phyloP scores from a whole-genome alignment of 2,329 filamentous ascomycete genomes.

The Rhexocercosporidium sp. region DNA sequence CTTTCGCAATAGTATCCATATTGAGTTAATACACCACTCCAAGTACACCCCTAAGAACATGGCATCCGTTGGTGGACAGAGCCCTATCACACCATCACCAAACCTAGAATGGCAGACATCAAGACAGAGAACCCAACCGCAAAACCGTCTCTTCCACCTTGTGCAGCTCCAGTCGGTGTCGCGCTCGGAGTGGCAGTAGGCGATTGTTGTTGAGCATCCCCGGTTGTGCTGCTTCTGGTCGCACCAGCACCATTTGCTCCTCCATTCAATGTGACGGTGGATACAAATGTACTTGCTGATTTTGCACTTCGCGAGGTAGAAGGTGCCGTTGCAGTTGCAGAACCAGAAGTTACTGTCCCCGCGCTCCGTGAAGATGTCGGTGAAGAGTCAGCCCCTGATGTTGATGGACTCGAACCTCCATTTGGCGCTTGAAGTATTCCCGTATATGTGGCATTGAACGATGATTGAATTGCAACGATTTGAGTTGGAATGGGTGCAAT shows the following conservation, averaged over 20 bases:
- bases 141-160: neutral
- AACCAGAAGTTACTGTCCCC: neutral
- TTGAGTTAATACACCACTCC: neutral
- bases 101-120: neutral
- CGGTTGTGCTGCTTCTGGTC: neutral
- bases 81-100: neutral
- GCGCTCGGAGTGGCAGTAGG: neutral
- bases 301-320: neutral
- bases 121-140: neutral
- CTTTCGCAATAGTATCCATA: neutral
- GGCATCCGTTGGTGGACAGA: too few relatives aligned
- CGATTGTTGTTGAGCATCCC: neutral
- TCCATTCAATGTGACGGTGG: conserved; percentile 3
- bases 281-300: neutral
- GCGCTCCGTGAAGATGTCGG: neutral
- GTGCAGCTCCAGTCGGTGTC: neutral
- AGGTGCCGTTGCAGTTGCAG: neutral
- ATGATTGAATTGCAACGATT: neutral
- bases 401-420: neutral
- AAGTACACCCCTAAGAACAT: too few relatives aligned
- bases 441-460: conserved; percentile 21
- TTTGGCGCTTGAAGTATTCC: conserved; percentile 9
- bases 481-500: conserved; percentile 19
- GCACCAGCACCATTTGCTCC: conserved; percentile 1
- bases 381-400: neutral